Evolutionary conservation across 768 basidiomycete species (phyloP), one percentile per base, ranked within the genome.

Genomic region (Boletellus sp.): DNA sequence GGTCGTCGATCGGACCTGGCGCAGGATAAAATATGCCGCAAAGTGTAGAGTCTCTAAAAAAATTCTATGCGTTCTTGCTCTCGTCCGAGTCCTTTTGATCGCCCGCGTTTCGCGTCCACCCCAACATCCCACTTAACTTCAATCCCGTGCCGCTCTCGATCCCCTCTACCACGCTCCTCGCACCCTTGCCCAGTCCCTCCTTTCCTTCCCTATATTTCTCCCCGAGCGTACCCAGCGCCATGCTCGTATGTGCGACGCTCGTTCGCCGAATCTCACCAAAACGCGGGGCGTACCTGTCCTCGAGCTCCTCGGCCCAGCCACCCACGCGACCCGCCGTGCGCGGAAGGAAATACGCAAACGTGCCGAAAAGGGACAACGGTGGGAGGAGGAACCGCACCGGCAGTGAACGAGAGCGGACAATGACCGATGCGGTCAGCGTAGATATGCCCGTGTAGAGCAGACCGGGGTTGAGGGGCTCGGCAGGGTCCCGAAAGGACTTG

Each of bases 401-500:
- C 47, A 94, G 70, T 45, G 73, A 63, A 54, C 94, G 84, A 57
- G 86, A 87, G 37, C 94, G 85, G 0, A 88, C 81, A 49, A 97
- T 58, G 59, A 98, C 85, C 49, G 93, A 93, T 1, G 89, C 91
- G 4, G 89, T 87, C 42, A 98, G 82, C 13, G 91, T 83, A 3
- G 91, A 84, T 42, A 98, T 79, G 42, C 92, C 90, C 40, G 90
- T 86, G 73, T 95, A 97, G 47, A 97, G 83, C 5, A 87, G 61
- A n/a, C 89, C 91, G 1, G 94, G 94, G 10, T 85, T 92, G 24
- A 96, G 79, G 1, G 84, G 74, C 70, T 97, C 95, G 46, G 86
- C 76, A 0, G 84, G 78, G 0, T 90, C 84, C 15, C 92, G 71
- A 58, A 98, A 79, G 6, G 85, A 79, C 67, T 93, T 93, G 28